These are phyloP conservation scores for Dendrobium nobile DNA, from an alignment of 106 monocot species.

Conservation along the genomic window DNA sequence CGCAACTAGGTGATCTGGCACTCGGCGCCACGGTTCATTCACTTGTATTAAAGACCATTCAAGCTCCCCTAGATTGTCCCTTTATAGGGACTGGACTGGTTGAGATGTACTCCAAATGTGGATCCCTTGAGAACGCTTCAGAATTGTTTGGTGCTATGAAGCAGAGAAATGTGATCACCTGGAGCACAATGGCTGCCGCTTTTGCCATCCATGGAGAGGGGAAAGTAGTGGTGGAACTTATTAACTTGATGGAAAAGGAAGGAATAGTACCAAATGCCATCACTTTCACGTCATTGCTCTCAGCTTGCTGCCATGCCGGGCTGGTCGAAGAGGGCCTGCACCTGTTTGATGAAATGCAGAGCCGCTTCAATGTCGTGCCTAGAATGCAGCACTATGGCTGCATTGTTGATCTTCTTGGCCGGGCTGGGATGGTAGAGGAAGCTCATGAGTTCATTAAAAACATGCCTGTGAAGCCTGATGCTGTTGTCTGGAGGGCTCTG, in stretches of 20 bases:
- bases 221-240: slow-evolving; percentile 18
- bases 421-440: slow-evolving; percentile 36
- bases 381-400: slow-evolving; percentile 34
- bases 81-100: slow-evolving; percentile 28
- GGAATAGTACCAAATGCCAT: slow-evolving; percentile 23
- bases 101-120: slow-evolving; percentile 44
- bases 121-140: slow-evolving; percentile 22
- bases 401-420: slow-evolving; percentile 36
- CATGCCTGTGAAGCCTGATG: slow-evolving; percentile 39
- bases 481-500: slow-evolving; percentile 32
- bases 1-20: slow-evolving; percentile 21
- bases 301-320: slow-evolving; percentile 37
- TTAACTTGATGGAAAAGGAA: slow-evolving; percentile 18
- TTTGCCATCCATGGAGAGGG: slow-evolving; percentile 32
- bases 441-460: slow-evolving; percentile 15
- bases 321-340: slow-evolving; percentile 29
- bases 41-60: slow-evolving; percentile 13
- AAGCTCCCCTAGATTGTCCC: background rate
- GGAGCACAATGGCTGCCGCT: slow-evolving; percentile 31
- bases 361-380: slow-evolving; percentile 25
- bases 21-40: slow-evolving; percentile 21
- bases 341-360: slow-evolving; percentile 29
- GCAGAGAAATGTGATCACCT: slow-evolving; percentile 29
- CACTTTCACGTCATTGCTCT: slow-evolving; percentile 35
- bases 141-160: slow-evolving; percentile 15